These are phyloP conservation scores for Theileria sp. DNA, from an alignment of 169 alveolate genomes.

Conservation along the genomic window DNA sequence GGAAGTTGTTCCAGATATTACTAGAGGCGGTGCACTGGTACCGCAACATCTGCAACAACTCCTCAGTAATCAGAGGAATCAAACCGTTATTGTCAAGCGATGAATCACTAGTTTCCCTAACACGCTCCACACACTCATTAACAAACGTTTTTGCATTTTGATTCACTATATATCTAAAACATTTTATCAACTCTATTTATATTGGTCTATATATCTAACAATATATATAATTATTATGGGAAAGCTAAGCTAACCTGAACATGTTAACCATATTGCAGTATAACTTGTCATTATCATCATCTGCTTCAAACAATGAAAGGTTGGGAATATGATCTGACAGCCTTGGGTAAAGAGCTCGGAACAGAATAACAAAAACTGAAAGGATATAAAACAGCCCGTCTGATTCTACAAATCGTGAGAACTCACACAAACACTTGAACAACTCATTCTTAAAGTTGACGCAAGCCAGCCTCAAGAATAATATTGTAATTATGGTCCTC, in stretches of 20 bases:
- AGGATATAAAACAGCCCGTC: slow-evolving; percentile 14
- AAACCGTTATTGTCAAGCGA: slow-evolving; percentile 5
- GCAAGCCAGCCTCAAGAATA: not conserved
- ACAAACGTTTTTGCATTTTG: slow-evolving; percentile 7
- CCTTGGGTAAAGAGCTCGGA: slow-evolving; percentile 10
- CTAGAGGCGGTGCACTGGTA: slow-evolving; percentile 19
- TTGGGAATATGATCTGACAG: not conserved
- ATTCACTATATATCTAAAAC: not conserved
- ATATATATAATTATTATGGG: not conserved
- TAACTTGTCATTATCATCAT: not conserved
- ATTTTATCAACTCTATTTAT: not conserved
- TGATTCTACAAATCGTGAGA: not conserved
- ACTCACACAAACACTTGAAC: slow-evolving; percentile 18
- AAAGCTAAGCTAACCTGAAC: not conserved
- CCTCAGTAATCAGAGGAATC: slow-evolving; percentile 5
- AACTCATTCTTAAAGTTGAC: slow-evolving; percentile 11
- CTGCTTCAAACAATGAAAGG: not conserved
- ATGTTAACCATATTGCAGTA: slow-evolving; percentile 5
- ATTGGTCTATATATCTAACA: no score
- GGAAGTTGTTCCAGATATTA: slow-evolving; percentile 46
- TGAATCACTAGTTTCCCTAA: not conserved
- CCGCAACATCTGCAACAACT: slow-evolving; percentile 26
- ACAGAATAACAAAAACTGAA: slow-evolving; percentile 4
- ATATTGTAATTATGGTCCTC: not conserved
- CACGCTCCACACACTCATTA: slow-evolving; percentile 6